These are phyloP conservation scores for Amylostereum areolatum DNA, from an alignment of 1,284 basidiomycete genomes.

Conservation along the genomic window DNA sequence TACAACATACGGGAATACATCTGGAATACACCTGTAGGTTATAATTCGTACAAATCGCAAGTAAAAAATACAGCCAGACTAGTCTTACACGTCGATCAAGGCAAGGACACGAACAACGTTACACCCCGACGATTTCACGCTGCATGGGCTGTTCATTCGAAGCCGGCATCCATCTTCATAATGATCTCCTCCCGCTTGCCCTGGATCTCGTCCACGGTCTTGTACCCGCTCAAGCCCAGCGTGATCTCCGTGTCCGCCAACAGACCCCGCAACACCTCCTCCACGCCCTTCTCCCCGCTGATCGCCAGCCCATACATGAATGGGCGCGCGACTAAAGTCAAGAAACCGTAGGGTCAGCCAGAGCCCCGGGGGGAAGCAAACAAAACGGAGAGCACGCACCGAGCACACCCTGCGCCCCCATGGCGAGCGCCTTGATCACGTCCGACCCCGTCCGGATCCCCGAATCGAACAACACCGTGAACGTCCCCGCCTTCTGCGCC, in stretches of 20 bases:
- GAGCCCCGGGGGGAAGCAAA: background rate
- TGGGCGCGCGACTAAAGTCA: conserved; percentile 34
- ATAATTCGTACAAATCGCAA: no score
- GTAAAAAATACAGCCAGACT: no score
- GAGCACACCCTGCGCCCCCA: conserved; percentile 62
- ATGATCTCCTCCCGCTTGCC: conserved; percentile 24
- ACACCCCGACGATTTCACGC: background rate
- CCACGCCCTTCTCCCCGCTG: conserved; percentile 47
- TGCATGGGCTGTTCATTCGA: conserved; percentile 1
- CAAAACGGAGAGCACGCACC: conserved; percentile 34
- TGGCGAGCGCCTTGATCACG: conserved; percentile 69
- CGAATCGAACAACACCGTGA: conserved; percentile 76
- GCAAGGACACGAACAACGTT: no score
- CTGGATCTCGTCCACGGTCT: conserved; percentile 30
- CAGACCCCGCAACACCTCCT: conserved; percentile 43
- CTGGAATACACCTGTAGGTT: no score
- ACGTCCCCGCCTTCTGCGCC: conserved; percentile 50
- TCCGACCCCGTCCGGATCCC: conserved; percentile 74
- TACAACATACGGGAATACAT: no score
- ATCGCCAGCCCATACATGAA: conserved; percentile 50
- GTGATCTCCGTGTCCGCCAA: conserved; percentile 53
- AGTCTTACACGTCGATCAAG: no score
- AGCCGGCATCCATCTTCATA: conserved; percentile 11
- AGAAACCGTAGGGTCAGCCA: background rate
- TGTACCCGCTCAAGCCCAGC: conserved; percentile 39